phyloP scores from a whole-genome alignment of 495 filamentous ascomycete species.

The Aspergillus ellipticus region DNA sequence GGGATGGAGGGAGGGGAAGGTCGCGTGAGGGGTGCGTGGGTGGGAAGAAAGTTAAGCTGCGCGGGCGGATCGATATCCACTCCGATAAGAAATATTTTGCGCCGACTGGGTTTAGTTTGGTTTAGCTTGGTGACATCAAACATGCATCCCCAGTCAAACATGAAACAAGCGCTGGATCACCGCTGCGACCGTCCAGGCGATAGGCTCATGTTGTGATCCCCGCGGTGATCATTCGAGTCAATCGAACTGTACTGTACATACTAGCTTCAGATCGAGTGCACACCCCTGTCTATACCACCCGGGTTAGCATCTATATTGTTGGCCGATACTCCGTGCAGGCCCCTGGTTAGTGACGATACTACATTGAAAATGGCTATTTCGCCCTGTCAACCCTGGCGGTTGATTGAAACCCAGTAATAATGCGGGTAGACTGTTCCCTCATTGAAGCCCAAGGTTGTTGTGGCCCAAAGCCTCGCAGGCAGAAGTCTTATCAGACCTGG shows the following conservation, averaged over 20 bases:
- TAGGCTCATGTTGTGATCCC: background rate
- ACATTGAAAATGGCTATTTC: too few species aligned
- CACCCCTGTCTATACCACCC: too few species aligned
- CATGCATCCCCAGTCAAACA: background rate
- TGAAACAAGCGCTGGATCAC: background rate
- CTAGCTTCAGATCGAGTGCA: too few species aligned
- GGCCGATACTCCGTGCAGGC: too few species aligned
- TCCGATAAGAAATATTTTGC: conserved; percentile 12
- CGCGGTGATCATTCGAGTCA: background rate
- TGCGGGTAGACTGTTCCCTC: background rate
- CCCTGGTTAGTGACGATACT: too few species aligned
- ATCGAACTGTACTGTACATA: too few species aligned
- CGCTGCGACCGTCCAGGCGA: background rate
- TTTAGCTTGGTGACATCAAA: background rate
- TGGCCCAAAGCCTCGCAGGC: background rate
- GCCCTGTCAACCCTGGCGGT: too few species aligned
- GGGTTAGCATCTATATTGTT: too few species aligned
- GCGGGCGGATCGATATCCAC: conserved; percentile 4
- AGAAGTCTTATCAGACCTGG: conserved; percentile 15
- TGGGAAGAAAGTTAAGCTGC: background rate
- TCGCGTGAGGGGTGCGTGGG: background rate
- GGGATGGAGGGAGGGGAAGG: conserved; percentile 1
- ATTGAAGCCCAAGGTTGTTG: background rate
- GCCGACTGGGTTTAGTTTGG: conserved; percentile 3
- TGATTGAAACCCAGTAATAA: background rate